Percentiles rank a stretch among this genome's conserved stretches.
phyloP scores from a whole-genome alignment of 1,284 basidiomycete genomes.

The Mixia osmundae region DNA sequence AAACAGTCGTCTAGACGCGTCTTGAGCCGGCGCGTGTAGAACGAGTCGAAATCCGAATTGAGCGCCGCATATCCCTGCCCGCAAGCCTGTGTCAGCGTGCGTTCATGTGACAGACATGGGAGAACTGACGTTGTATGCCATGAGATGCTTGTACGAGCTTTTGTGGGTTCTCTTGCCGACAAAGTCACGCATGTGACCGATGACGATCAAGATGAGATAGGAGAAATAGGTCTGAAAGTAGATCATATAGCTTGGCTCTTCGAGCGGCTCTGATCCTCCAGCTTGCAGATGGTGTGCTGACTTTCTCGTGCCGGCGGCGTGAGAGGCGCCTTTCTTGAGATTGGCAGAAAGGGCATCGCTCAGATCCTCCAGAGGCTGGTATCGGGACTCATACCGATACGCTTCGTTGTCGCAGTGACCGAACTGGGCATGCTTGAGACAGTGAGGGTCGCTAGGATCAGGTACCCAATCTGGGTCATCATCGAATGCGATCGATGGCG shows the following conservation, averaged over 20 bases:
- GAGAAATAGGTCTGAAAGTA: slow-evolving; percentile 19
- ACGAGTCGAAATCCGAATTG: slow-evolving; percentile 96
- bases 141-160: slow-evolving; percentile 49
- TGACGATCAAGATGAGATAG: slow-evolving; percentile 55
- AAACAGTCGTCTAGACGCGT: slow-evolving; percentile 89
- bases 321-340: too few species aligned
- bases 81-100: neutral
- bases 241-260: slow-evolving; percentile 13
- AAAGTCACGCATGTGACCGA: slow-evolving; percentile 89
- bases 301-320: slow-evolving; percentile 10
- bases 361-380: too few species aligned
- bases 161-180: slow-evolving; percentile 65
- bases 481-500: neutral
- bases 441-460: slow-evolving; percentile 1
- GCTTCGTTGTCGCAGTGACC: slow-evolving; percentile 51
- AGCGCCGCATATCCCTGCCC: slow-evolving; percentile 76
- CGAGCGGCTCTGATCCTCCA: slow-evolving; percentile 17
- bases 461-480: slow-evolving; percentile 1
- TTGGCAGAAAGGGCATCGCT: too few species aligned
- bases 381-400: slow-evolving; percentile 42
- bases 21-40: slow-evolving; percentile 92
- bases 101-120: neutral
- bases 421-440: slow-evolving; percentile 45
- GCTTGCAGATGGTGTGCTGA: slow-evolving; percentile 10
- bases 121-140: slow-evolving; percentile 47